Conservation (phyloP, 768 basidiomycete species). For the Boletellus ananas region DNA sequence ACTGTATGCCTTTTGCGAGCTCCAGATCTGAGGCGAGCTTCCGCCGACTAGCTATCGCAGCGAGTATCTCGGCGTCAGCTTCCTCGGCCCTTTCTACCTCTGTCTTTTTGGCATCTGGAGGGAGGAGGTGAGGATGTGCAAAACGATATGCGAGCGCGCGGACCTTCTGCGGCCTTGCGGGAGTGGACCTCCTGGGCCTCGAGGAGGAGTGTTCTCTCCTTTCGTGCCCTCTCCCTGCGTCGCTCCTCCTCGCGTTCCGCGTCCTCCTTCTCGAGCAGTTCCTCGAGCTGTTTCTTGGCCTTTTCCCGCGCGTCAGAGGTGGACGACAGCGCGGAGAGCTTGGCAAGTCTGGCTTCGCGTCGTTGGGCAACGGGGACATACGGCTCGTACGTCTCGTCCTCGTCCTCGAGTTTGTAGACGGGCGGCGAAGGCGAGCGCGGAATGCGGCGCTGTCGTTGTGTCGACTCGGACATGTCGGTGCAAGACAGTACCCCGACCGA, state of each 20-base stretch:
- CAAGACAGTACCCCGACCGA: neutral
- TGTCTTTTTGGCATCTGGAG: slow-evolving; percentile 79
- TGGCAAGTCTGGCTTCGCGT: slow-evolving; percentile 74
- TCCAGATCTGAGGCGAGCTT: slow-evolving; percentile 93
- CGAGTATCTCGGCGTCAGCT: slow-evolving; percentile 85
- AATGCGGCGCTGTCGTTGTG: slow-evolving; percentile 48
- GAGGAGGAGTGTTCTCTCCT: slow-evolving; percentile 81
- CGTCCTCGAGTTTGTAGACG: slow-evolving; percentile 58
- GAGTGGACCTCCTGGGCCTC: slow-evolving; percentile 96
- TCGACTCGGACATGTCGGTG: slow-evolving; percentile 26
- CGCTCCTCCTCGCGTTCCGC: slow-evolving; percentile 77
- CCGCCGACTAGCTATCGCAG: slow-evolving; percentile 85
- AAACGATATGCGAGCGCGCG: slow-evolving; percentile 9
- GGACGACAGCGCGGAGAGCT: slow-evolving; percentile 60
- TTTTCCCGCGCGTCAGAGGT: slow-evolving; percentile 48
- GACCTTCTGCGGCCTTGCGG: slow-evolving; percentile 78
- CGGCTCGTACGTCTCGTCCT: slow-evolving; percentile 66
- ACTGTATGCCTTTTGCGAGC: slow-evolving; percentile 87
- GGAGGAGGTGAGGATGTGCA: slow-evolving; percentile 13
- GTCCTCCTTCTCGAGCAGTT: slow-evolving; percentile 60
- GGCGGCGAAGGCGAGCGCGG: slow-evolving; percentile 59
- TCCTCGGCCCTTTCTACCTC: slow-evolving; percentile 83
- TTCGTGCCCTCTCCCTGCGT: slow-evolving; percentile 68
- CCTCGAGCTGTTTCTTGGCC: slow-evolving; percentile 49
- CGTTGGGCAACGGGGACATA: slow-evolving; percentile 88